Base-by-base conservation (phyloP, 1,284 basidiomycete genomes). In the Trametes sp. region DNA sequence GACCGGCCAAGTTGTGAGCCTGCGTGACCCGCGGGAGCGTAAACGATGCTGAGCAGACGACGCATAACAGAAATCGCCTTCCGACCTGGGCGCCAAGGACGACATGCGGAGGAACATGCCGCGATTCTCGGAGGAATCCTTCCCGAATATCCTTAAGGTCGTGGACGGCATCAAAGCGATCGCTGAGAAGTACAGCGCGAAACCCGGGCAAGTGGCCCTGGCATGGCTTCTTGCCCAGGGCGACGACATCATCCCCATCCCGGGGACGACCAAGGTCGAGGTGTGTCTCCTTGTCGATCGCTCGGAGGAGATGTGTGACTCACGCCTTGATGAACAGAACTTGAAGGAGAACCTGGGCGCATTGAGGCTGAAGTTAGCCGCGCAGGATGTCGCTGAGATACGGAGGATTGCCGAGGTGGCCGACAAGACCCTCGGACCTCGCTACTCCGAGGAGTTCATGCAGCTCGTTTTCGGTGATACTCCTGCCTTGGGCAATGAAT, bases 1-100 rank as follows among this genome's bases (percentile, higher is more conserved):
- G 26, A 86, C 86, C 0, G 89, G 89, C 1, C 74, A 74, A 68
- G 80, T 82, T 69, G 81, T 82, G 50, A 54, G 81, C n/a, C n/a
- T n/a, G n/a, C n/a, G n/a, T n/a, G n/a, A n/a, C n/a, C n/a, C n/a
- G n/a, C n/a, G n/a, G n/a, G n/a, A n/a, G n/a, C n/a, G n/a, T n/a
- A n/a, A n/a, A n/a, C n/a, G n/a, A n/a, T n/a, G n/a, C n/a, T n/a
- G n/a, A n/a, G n/a, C n/a, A n/a, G n/a, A n/a, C n/a, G n/a, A n/a
- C 16, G 6, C 16, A 11, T 16, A 11, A n/a, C 24, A 46, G 45
- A 19, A 24, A 13, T 46, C 45, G 10, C 45, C 23, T 4, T 13
- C 13, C 24, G 45, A 46, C 9, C 75, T 76, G 2, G 80, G 81
- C 28, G 86, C 88, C 67, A 81, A 89, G 57, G 78, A 80, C 11